These are phyloP conservation scores for Trichoderma lentiforme DNA, from an alignment of 2,329 filamentous ascomycete genomes.

Conservation along the genomic window DNA sequence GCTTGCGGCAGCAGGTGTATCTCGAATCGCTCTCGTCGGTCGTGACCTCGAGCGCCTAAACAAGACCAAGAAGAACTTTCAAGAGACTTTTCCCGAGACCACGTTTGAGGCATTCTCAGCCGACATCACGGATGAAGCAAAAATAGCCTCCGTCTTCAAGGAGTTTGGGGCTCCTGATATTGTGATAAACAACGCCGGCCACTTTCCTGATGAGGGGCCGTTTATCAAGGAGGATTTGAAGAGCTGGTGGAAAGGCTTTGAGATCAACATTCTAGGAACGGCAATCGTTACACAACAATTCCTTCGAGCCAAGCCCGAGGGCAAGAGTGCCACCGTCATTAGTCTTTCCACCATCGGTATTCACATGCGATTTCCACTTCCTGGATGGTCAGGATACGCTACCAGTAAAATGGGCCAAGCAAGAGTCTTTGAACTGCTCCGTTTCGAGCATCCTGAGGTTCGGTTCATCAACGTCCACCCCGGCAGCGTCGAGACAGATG, in stretches of 20 bases:
- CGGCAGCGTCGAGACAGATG: not conserved
- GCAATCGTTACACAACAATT: no score
- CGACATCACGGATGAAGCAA: not conserved
- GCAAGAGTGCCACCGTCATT: not conserved
- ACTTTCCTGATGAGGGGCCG: not conserved
- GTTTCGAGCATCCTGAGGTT: not conserved
- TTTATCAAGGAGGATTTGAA: not conserved
- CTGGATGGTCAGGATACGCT: not conserved
- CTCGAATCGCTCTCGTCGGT: not conserved
- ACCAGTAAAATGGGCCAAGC: not conserved
- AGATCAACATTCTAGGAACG: no score
- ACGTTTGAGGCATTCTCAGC: not conserved
- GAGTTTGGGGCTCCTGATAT: not conserved
- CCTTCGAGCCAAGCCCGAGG: no score
- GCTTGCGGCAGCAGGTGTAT: not conserved
- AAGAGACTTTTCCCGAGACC: not conserved
- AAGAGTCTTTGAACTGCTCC: not conserved
- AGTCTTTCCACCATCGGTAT: not conserved
- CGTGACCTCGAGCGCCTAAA: not conserved
- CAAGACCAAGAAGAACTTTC: not conserved
- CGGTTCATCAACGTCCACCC: not conserved
- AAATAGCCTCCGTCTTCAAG: not conserved
- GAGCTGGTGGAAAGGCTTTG: not conserved
- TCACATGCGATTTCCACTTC: not conserved
- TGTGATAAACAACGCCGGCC: not conserved